These are phyloP conservation scores for Fusarium anthophilum DNA, from an alignment of 2,329 filamentous ascomycete species.

Conservation along the genomic window DNA sequence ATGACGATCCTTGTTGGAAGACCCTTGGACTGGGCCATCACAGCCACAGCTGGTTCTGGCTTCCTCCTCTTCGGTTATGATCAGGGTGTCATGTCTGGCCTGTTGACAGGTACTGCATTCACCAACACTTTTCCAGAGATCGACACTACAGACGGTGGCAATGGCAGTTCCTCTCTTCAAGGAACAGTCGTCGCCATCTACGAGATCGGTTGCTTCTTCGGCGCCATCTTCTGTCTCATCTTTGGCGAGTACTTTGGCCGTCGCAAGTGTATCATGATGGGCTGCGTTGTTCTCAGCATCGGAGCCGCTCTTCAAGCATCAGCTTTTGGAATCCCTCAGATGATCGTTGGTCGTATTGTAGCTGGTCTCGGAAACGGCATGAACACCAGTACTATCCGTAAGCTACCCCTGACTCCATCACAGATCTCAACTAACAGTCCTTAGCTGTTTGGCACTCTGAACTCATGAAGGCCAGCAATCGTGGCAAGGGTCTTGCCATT, in stretches of 20 bases:
- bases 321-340: conserved; percentile 51
- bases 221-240: conserved; percentile 51
- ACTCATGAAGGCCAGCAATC: conserved; percentile 51
- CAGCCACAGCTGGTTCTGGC: conserved; percentile 48
- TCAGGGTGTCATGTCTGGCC: conserved; percentile 47
- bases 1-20: conserved; percentile 44
- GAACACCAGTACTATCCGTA: conserved; percentile 59
- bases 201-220: conserved; percentile 59
- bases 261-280: conserved; percentile 51
- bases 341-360: conserved; percentile 57
- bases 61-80: conserved; percentile 51
- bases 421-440: not conserved
- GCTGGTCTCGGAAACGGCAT: conserved; percentile 57
- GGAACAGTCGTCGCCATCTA: conserved; percentile 58
- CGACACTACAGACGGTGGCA: conserved; percentile 48
- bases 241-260: conserved; percentile 58
- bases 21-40: conserved; percentile 52
- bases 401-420: conserved; percentile 5
- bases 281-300: conserved; percentile 52
- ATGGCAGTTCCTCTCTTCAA: conserved; percentile 54
- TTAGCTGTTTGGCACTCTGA: conserved; percentile 54
- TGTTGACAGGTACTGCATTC: conserved; percentile 48
- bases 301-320: conserved; percentile 55
- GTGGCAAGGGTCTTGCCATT: conserved; percentile 45
- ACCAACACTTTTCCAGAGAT: conserved; percentile 48